These are phyloP conservation scores for Asterella californica DNA, from an alignment of 225 moss, liverwort and hornwort species.

Conservation along the genomic window DNA sequence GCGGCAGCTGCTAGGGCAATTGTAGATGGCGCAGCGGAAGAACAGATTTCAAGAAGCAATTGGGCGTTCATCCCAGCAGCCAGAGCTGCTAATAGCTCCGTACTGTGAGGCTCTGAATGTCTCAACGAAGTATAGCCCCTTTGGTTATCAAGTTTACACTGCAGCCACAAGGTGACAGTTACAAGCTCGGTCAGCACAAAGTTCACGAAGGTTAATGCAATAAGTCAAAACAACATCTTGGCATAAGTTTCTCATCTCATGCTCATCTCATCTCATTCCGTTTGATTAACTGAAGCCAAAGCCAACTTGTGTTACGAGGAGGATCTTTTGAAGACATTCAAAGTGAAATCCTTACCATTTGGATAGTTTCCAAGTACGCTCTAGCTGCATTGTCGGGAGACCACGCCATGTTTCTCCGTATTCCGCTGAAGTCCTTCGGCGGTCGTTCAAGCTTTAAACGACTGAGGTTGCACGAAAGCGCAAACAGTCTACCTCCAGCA, in stretches of 20 bases:
- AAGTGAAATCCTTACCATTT: slow-evolving; percentile 51
- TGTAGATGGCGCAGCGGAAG: slow-evolving; percentile 62
- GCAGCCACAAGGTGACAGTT: slow-evolving; percentile 23
- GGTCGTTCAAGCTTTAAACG: not conserved
- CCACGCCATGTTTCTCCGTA: slow-evolving; percentile 60
- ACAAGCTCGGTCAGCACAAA: not conserved
- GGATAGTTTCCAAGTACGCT: slow-evolving; percentile 75
- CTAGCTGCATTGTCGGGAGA: slow-evolving; percentile 73
- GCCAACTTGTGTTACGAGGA: not conserved
- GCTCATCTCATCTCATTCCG: not conserved
- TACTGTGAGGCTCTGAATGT: slow-evolving; percentile 64
- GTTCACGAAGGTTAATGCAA: not conserved
- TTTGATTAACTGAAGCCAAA: not conserved
- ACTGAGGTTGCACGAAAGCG: not conserved
- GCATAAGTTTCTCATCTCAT: not conserved
- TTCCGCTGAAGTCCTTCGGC: not conserved
- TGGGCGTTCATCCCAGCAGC: slow-evolving; percentile 86
- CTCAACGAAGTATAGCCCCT: slow-evolving; percentile 50
- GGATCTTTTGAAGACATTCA: not conserved
- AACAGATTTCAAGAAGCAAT: slow-evolving; percentile 69
- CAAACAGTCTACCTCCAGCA: not conserved
- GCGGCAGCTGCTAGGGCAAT: slow-evolving; percentile 84
- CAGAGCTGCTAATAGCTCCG: slow-evolving; percentile 81
- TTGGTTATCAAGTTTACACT: slow-evolving; percentile 63
- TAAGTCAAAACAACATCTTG: not conserved